Evolutionary conservation across 192 early-diverging fungal species (phyloP).

Genomic region (Podila epigama): DNA sequence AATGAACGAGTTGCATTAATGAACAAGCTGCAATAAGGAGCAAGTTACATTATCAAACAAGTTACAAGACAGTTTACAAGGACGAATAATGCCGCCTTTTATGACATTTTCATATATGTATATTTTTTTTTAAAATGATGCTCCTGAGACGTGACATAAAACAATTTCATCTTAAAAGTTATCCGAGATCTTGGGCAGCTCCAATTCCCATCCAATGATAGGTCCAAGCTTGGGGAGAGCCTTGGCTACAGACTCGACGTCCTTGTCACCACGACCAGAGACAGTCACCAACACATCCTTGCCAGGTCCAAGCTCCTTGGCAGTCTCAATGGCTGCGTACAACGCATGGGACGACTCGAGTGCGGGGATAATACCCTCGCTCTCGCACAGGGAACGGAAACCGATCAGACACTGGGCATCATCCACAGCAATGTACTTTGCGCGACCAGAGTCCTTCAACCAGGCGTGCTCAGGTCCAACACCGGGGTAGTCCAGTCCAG

Average conservation of each 20-base stretch:
- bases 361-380: constrained; percentile 94
- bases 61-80: too few relatives aligned
- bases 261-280: constrained; percentile 97
- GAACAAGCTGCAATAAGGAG: too few relatives aligned
- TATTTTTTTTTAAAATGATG: too few relatives aligned
- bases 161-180: constrained; percentile 23
- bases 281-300: constrained; percentile 90
- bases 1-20: too few relatives aligned
- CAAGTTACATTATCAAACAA: too few relatives aligned
- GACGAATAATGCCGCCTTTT: too few relatives aligned
- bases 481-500: constrained; percentile 98
- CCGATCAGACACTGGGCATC: constrained; percentile 89
- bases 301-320: constrained; percentile 74
- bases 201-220: constrained; percentile 91
- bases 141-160: too few relatives aligned
- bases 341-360: constrained; percentile 96
- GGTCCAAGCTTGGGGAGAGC: constrained; percentile 89
- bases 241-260: constrained; percentile 92
- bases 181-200: constrained; percentile 46
- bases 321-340: constrained; percentile 80
- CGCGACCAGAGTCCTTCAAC: constrained; percentile 87
- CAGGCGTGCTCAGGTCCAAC: constrained; percentile 97
- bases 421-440: constrained; percentile 80
- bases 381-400: constrained; percentile 72
- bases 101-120: too few relatives aligned